phyloP scores from a whole-genome alignment of 805 yeast species.

The Lachancea kluyveri region DNA sequence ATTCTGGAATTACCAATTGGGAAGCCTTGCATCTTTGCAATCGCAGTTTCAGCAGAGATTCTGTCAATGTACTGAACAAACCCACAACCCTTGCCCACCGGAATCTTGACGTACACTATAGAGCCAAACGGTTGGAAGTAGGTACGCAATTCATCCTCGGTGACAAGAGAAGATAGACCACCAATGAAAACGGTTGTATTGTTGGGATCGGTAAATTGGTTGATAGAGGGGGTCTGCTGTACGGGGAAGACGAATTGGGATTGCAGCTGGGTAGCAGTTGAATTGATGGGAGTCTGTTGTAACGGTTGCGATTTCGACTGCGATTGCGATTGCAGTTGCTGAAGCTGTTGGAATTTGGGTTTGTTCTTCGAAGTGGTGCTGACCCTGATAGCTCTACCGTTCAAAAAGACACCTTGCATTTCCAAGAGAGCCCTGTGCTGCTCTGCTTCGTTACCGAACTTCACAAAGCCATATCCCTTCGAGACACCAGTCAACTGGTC shows the following conservation, averaged over 20 bases:
- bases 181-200: constrained; percentile 72
- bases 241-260: constrained; percentile 25
- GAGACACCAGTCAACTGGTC: constrained; percentile 66
- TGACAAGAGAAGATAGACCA: constrained; percentile 52
- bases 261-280: constrained; percentile 3
- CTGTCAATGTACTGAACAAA: constrained; percentile 78
- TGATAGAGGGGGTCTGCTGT: constrained; percentile 49
- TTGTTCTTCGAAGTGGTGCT: constrained; percentile 55
- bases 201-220: constrained; percentile 69
- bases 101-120: constrained; percentile 72
- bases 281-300: neutral
- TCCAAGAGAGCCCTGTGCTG: constrained; percentile 68
- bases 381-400: constrained; percentile 72
- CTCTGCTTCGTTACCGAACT: constrained; percentile 57
- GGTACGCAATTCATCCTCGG: constrained; percentile 55
- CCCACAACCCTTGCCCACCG: constrained; percentile 73
- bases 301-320: constrained; percentile 2
- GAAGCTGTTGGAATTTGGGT: constrained; percentile 13
- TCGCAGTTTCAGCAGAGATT: constrained; percentile 79
- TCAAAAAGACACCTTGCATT: constrained; percentile 73
- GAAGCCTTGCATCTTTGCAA: constrained; percentile 82
- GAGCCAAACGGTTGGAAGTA: constrained; percentile 66
- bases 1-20: constrained; percentile 80
- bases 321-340: constrained; percentile 12
- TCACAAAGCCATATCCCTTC: constrained; percentile 88